These are phyloP conservation scores for Pyricularia grisea DNA, from an alignment of 2,329 filamentous ascomycete genomes.

Conservation along the genomic window DNA sequence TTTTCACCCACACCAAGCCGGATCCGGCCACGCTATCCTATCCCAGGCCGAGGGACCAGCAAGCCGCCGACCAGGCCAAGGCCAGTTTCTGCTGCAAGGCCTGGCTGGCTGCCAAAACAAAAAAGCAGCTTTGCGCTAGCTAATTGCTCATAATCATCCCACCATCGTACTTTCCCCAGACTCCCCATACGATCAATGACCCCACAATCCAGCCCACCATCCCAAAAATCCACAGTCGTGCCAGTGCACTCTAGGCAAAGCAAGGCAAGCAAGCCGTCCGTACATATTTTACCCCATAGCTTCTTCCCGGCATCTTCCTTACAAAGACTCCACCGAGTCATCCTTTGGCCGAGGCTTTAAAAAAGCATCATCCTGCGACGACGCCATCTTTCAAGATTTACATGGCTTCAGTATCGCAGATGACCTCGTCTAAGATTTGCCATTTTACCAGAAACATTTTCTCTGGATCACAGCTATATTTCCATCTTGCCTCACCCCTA, in stretches of 20 bases:
- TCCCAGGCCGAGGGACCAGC: too few relatives aligned
- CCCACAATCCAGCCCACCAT: background rate
- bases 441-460: background rate
- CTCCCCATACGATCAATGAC: background rate
- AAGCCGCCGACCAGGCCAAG: background rate
- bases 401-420: background rate
- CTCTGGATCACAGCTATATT: background rate
- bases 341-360: background rate
- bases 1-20: background rate
- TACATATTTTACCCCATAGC: too few relatives aligned
- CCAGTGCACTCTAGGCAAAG: background rate
- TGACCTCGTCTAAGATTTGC: background rate
- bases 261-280: background rate
- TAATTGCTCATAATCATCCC: background rate
- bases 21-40: too few relatives aligned
- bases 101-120: background rate
- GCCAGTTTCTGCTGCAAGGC: background rate
- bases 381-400: background rate
- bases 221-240: background rate
- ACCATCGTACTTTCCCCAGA: background rate
- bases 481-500: background rate
- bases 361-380: background rate
- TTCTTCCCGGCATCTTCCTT: background rate
- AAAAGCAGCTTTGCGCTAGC: background rate
- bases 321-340: background rate